Base-by-base conservation (phyloP, 305 asterid genomes). In the Lippia alba region DNA sequence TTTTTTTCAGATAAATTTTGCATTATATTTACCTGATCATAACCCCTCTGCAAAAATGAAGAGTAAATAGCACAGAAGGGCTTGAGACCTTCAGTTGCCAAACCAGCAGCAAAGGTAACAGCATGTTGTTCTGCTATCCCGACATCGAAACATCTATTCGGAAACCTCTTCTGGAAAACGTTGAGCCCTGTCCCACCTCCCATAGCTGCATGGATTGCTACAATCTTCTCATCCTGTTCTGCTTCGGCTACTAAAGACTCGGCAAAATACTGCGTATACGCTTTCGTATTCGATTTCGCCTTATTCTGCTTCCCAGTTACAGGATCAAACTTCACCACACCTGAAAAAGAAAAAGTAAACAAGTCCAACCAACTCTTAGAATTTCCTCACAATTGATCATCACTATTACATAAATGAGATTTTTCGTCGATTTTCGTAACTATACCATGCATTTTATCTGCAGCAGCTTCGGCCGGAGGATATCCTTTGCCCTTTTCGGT, bases 101-200 rank as follows among this genome's bases (percentile, higher is more conserved):
- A 44, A 45, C 96, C 92, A 6, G 92, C 92, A 18, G 96, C 92
- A 51, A 89, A 89, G 5, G 92, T 89, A 5, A 89, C 96, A 0
- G 89, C 96, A 39, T 89, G 96, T 64, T 89, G 96, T 75, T 89
- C 92, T 0, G 90, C 96, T 0, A 89, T 89, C 68, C 92, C 96
- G 6, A 89, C 92, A 49, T 89, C 96, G 12, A 89, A 86, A 59
- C 91, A 83, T 6, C 91, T 74, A 1, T 66, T 64, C 0, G 96
- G 96, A 39, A 89, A 89, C 18, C 76, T 76, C 63, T 87, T 86
- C 54, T 85, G 89, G 71, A 86, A 89, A 9, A 71, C 17, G 72
- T 89, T 89, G 16, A 89, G 87, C 0, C 91, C 96, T 1, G 92
- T 86, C 6, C 96, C 96, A 0, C 92, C 96, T 39, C 92, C 96